Percentiles rank a stretch among this genome's conserved stretches.
phyloP scores from a whole-genome alignment of 805 yeast species.

The Cyberlindnera mississippiensis region DNA sequence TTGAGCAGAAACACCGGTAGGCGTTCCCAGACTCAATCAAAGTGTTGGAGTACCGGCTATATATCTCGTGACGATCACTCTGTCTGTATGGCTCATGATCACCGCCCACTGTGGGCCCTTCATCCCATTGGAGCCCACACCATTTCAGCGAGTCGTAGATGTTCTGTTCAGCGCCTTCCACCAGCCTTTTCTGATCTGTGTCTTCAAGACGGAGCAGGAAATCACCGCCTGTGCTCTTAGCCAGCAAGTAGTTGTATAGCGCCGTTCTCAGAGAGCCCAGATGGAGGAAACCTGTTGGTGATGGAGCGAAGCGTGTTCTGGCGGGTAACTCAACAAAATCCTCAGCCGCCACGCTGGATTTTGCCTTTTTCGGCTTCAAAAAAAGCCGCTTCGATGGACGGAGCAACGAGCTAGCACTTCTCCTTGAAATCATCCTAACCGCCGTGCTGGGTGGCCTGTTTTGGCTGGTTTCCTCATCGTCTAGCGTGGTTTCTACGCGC shows the following conservation, averaged over 20 bases:
- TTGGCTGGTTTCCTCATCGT: too few relatives aligned
- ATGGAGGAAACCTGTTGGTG: constrained; percentile 96
- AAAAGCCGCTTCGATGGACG: constrained; percentile 18
- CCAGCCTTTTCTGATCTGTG: constrained; percentile 80
- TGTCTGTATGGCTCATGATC: constrained; percentile 75
- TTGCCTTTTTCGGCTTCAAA: constrained; percentile 14
- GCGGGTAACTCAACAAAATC: constrained; percentile 42
- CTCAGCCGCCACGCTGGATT: constrained; percentile 33
- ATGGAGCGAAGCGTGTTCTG: constrained; percentile 93
- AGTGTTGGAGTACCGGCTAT: constrained; percentile 51
- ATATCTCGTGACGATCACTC: constrained; percentile 70
- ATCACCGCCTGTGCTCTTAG: constrained; percentile 73
- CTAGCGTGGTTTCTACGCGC: too few relatives aligned
- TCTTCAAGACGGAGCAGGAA: constrained; percentile 86
- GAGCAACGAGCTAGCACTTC: constrained; percentile 10
- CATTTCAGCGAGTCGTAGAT: constrained; percentile 72
- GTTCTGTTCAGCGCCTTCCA: constrained; percentile 77
- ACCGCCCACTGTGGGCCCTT: constrained; percentile 57
- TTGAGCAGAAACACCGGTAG: constrained; percentile 82
- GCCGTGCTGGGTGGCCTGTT: too few relatives aligned
- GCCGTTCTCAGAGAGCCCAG: constrained; percentile 94
- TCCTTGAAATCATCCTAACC: background rate
- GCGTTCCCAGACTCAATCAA: constrained; percentile 68
- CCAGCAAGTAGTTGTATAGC: constrained; percentile 78
- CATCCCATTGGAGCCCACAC: constrained; percentile 77